Evolutionary conservation across 2,329 filamentous ascomycete genomes (phyloP).

Genomic region (Fusarium dimerum): DNA sequence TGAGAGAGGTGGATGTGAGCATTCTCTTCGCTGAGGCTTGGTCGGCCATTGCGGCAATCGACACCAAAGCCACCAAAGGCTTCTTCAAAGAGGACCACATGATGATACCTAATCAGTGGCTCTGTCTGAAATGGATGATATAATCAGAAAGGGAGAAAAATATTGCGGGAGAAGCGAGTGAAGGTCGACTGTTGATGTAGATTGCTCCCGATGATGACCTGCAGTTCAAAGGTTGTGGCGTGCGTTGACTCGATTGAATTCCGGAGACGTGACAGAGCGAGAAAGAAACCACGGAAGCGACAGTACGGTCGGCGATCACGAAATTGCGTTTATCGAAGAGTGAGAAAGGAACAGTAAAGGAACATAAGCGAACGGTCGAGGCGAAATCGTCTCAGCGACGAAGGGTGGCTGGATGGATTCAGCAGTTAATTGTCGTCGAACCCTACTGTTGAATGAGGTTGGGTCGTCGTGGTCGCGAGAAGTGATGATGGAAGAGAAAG

Average conservation of each 20-base stretch:
- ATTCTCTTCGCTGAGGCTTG: slow-evolving; percentile 61
- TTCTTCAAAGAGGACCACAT: slow-evolving; percentile 51
- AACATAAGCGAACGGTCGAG: slow-evolving; percentile 28
- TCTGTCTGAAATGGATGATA: neutral
- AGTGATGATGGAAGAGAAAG: slow-evolving; percentile 22
- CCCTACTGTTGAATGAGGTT: slow-evolving; percentile 1
- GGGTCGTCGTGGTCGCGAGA: slow-evolving; percentile 22
- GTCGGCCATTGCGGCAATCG: slow-evolving; percentile 44
- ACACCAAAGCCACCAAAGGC: slow-evolving; percentile 48
- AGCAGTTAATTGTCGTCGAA: slow-evolving; percentile 26
- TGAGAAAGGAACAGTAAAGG: slow-evolving; percentile 10
- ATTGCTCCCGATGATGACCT: neutral
- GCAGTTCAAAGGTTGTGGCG: slow-evolving; percentile 17
- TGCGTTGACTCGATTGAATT: slow-evolving; percentile 9
- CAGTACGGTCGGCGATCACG: slow-evolving; percentile 16
- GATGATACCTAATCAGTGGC: slow-evolving; percentile 20
- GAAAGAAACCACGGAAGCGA: slow-evolving; percentile 19
- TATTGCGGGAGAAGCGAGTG: neutral
- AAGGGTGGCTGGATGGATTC: slow-evolving; percentile 21
- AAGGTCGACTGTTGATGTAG: neutral
- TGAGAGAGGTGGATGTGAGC: slow-evolving; percentile 81
- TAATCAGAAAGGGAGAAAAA: neutral
- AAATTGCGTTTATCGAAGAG: slow-evolving; percentile 18
- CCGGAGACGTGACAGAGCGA: slow-evolving; percentile 19
- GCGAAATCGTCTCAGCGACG: slow-evolving; percentile 30